A percentile compares a stretch with the other conserved stretches of the same genome.
These are phyloP conservation scores for Eleusine indica DNA, from an alignment of 176 grass and related monocot species.

Conservation along the genomic window DNA sequence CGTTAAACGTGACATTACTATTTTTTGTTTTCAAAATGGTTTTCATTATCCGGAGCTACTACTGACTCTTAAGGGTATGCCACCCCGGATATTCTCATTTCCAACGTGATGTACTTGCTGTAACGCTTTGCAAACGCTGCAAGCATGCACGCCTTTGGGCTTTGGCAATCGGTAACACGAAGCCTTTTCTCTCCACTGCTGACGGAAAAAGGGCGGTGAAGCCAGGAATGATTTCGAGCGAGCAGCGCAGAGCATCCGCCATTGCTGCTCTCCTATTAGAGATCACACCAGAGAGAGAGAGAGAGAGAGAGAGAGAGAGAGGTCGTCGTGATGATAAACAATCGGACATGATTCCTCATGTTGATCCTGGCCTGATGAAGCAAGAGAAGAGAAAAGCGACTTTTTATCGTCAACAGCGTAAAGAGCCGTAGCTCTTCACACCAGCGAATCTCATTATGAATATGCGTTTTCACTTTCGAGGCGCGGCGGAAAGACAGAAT, in stretches of 20 bases:
- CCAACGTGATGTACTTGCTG: background rate
- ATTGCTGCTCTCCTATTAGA: background rate
- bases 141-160: background rate
- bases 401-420: conserved; percentile 46
- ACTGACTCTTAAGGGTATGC: background rate
- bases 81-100: background rate
- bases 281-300: background rate
- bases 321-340: conserved; percentile 25
- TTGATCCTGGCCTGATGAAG: conserved; percentile 21
- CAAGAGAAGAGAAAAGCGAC: conserved; percentile 30
- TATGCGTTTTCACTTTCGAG: background rate
- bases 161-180: background rate
- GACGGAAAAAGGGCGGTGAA: conserved; percentile 14
- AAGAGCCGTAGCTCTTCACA: conserved; percentile 4
- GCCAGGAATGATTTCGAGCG: conserved; percentile 20
- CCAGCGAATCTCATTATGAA: conserved; percentile 47
- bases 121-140: background rate
- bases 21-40: too few relatives aligned
- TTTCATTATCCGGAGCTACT: too few relatives aligned
- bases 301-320: background rate
- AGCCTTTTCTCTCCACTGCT: background rate
- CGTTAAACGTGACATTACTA: too few relatives aligned
- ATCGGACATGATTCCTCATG: conserved; percentile 49
- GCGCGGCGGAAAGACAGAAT: background rate
- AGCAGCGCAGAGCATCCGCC: background rate